Conservation (phyloP, 495 filamentous ascomycete genomes). For the Xylaria venustula region DNA sequence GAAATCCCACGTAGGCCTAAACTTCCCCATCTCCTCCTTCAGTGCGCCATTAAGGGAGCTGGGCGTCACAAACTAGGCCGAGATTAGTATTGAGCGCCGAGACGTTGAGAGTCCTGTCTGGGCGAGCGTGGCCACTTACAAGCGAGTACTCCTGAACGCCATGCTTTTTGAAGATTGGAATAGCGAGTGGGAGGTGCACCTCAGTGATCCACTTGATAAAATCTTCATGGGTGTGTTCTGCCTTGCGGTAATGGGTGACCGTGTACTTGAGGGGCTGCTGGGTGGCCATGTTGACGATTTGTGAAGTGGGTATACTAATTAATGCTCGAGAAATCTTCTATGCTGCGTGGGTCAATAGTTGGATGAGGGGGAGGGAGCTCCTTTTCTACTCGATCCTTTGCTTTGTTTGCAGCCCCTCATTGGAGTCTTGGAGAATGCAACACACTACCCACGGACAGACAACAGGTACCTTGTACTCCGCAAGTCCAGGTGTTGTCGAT, state of each 20-base stretch:
- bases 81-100: not conserved
- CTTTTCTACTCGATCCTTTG: too few relatives aligned
- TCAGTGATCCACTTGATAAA: constrained; percentile 8
- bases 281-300: not conserved
- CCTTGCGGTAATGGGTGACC: constrained; percentile 1
- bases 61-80: not conserved
- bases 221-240: not conserved
- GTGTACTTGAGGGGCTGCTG: not conserved
- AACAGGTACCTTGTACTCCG: too few relatives aligned
- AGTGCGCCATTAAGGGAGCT: not conserved
- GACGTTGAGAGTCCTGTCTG: too few relatives aligned
- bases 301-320: too few relatives aligned
- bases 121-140: too few relatives aligned
- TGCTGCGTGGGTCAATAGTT: too few relatives aligned
- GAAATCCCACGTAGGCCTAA: constrained; percentile 25
- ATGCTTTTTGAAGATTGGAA: constrained; percentile 1
- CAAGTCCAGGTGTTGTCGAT: too few relatives aligned
- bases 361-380: too few relatives aligned
- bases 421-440: too few relatives aligned
- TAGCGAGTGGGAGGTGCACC: constrained; percentile 4
- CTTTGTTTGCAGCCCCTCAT: too few relatives aligned
- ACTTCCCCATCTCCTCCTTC: constrained; percentile 18
- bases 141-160: constrained; percentile 1
- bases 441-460: too few relatives aligned
- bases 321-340: too few relatives aligned